phyloP scores from a whole-genome alignment of 2,329 filamentous ascomycete genomes.

The Chaetomiaceae sp. region DNA sequence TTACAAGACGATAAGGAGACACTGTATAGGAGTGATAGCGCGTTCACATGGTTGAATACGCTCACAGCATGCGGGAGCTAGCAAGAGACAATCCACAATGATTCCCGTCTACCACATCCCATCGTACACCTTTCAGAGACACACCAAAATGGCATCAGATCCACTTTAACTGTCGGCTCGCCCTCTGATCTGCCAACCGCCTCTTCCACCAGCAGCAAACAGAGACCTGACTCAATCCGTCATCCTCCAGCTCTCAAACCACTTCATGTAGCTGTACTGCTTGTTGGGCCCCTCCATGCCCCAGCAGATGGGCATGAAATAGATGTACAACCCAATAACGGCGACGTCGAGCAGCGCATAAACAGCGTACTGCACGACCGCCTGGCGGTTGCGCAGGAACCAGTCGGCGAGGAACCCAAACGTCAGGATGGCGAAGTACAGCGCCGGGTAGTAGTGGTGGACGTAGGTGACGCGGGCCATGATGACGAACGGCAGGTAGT shows the following conservation, averaged over 20 bases:
- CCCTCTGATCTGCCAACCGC: too few relatives aligned
- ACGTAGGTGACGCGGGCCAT: slow-evolving; percentile 99
- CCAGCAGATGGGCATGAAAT: slow-evolving; percentile 92
- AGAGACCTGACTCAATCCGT: slow-evolving; percentile 56
- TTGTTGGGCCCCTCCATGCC: slow-evolving; percentile 83
- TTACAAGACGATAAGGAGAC: too few relatives aligned
- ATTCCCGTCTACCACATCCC: background rate
- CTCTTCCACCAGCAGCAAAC: too few relatives aligned
- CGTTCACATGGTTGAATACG: too few relatives aligned
- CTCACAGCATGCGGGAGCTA: too few relatives aligned
- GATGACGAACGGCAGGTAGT: slow-evolving; percentile 91
- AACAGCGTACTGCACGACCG: slow-evolving; percentile 57
- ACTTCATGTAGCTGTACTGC: slow-evolving; percentile 88
- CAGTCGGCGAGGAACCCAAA: slow-evolving; percentile 88
- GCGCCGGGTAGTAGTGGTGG: slow-evolving; percentile 96
- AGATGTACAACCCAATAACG: slow-evolving; percentile 75
- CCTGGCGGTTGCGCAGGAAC: slow-evolving; percentile 62
- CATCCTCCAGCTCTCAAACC: slow-evolving; percentile 84
- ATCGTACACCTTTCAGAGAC: slow-evolving; percentile 16
- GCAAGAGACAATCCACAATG: too few relatives aligned
- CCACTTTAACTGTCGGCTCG: background rate
- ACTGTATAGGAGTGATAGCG: too few relatives aligned
- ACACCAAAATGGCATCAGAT: slow-evolving; percentile 6
- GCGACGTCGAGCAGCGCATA: slow-evolving; percentile 68
- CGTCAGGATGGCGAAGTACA: slow-evolving; percentile 92